These are phyloP conservation scores for Blastobotrys petasosporus DNA, from an alignment of 1,139 yeast species.

Conservation along the genomic window DNA sequence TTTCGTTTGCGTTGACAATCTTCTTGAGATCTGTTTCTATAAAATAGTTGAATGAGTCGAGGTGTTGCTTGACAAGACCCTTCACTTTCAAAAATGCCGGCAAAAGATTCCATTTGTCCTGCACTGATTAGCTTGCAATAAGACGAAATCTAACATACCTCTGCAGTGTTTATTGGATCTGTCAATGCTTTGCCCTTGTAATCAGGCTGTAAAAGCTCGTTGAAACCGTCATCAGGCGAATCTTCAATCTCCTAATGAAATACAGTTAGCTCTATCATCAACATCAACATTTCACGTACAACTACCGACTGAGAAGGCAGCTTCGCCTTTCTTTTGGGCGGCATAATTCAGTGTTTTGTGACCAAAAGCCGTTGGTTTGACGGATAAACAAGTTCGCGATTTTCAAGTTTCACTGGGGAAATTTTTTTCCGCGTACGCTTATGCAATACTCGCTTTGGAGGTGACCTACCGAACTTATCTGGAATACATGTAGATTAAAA, in stretches of 20 bases:
- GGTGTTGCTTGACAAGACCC: conserved; percentile 93
- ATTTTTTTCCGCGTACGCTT: too few species aligned
- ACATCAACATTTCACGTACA: background rate
- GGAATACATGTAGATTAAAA: too few species aligned
- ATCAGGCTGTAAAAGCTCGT: conserved; percentile 68
- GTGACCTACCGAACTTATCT: too few species aligned
- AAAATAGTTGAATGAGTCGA: conserved; percentile 93
- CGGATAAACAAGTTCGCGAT: too few species aligned
- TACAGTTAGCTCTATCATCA: background rate
- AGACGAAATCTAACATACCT: conserved; percentile 2
- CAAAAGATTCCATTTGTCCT: conserved; percentile 91
- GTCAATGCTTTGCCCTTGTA: conserved; percentile 82
- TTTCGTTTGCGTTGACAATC: conserved; percentile 84
- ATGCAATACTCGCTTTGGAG: too few species aligned
- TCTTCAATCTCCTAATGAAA: background rate
- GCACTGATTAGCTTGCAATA: background rate
- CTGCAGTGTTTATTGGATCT: conserved; percentile 81
- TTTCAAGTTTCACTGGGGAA: too few species aligned
- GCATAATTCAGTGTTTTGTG: background rate
- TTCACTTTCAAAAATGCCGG: conserved; percentile 95
- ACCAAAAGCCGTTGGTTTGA: too few species aligned
- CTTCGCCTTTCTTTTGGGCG: conserved; percentile 3
- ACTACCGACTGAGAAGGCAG: background rate
- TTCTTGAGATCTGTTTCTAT: conserved; percentile 90
- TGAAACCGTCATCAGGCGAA: conserved; percentile 39